phyloP scores from a whole-genome alignment of 495 filamentous ascomycete genomes.

The Penicillium riverlandense region DNA sequence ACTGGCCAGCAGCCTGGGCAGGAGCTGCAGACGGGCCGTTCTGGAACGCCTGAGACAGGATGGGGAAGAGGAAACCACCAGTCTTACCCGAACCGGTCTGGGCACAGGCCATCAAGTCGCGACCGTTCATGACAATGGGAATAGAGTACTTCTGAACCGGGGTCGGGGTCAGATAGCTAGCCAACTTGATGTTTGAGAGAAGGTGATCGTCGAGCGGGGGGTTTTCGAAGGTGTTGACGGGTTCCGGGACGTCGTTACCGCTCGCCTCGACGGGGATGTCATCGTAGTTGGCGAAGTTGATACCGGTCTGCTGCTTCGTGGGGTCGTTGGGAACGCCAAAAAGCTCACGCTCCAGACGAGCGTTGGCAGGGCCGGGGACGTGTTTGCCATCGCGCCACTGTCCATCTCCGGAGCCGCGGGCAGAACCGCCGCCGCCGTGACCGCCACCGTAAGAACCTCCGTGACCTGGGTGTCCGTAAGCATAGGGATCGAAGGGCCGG shows the following conservation, averaged over 20 bases:
- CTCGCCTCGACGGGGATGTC: conserved; percentile 98
- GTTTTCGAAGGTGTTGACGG: conserved; percentile 82
- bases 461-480: conserved; percentile 58
- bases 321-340: conserved; percentile 93
- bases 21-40: conserved; percentile 71
- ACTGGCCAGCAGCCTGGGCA: conserved; percentile 47
- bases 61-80: conserved; percentile 97
- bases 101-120: conserved; percentile 98
- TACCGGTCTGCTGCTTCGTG: conserved; percentile 89
- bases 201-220: conserved; percentile 91
- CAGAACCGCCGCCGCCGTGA: conserved; percentile 40
- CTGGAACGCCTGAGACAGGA: conserved; percentile 90
- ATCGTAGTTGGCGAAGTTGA: conserved; percentile 99
- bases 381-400: conserved; percentile 97
- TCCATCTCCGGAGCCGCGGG: conserved; percentile 84
- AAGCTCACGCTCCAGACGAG: conserved; percentile 86
- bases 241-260: conserved; percentile 88
- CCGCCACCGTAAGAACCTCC: conserved; percentile 38
- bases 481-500: conserved; percentile 55
- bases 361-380: conserved; percentile 78
- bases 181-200: conserved; percentile 82
- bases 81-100: conserved; percentile 99
- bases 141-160: conserved; percentile 98
- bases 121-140: conserved; percentile 91
- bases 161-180: conserved; percentile 88